Evolutionary conservation across 768 basidiomycete species (phyloP).

Genomic region (Mycena kentingensis): DNA sequence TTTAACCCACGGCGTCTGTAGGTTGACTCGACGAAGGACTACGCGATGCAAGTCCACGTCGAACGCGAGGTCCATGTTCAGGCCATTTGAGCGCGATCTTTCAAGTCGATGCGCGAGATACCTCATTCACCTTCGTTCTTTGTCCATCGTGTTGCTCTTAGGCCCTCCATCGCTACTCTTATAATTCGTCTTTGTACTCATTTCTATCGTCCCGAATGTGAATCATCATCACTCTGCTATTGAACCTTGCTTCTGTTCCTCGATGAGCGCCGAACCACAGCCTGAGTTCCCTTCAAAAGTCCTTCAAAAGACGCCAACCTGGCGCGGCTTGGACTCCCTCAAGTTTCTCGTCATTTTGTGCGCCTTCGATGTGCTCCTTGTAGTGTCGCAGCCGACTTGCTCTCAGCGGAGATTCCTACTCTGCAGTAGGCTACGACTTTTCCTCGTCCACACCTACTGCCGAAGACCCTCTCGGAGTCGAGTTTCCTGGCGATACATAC

Average conservation of each 20-base stretch:
- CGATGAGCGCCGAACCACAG: no score
- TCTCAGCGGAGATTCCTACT: conserved; percentile 46
- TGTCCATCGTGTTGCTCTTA: no score
- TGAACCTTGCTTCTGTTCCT: not conserved
- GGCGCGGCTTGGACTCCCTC: conserved; percentile 13
- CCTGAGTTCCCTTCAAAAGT: conserved; percentile 12
- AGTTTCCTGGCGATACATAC: conserved; percentile 39
- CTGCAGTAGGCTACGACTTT: conserved; percentile 29
- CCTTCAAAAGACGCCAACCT: conserved; percentile 1
- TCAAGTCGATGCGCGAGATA: no score
- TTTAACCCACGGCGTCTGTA: no score
- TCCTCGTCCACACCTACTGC: conserved; percentile 26
- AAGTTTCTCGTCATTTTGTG: conserved; percentile 18
- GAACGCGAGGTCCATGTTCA: not conserved
- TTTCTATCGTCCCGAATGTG: no score
- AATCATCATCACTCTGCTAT: not conserved
- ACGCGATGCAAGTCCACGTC: not conserved
- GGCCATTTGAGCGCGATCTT: no score
- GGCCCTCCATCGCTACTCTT: no score
- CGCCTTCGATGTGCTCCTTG: not conserved
- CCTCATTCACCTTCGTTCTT: not conserved
- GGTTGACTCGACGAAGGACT: no score
- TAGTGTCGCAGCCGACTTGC: not conserved
- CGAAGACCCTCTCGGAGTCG: conserved; percentile 39
- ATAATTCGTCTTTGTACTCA: no score